Evolutionary conservation across 2,329 filamentous ascomycete genomes (phyloP).

Genomic region (Dactylonectria macrodidyma): DNA sequence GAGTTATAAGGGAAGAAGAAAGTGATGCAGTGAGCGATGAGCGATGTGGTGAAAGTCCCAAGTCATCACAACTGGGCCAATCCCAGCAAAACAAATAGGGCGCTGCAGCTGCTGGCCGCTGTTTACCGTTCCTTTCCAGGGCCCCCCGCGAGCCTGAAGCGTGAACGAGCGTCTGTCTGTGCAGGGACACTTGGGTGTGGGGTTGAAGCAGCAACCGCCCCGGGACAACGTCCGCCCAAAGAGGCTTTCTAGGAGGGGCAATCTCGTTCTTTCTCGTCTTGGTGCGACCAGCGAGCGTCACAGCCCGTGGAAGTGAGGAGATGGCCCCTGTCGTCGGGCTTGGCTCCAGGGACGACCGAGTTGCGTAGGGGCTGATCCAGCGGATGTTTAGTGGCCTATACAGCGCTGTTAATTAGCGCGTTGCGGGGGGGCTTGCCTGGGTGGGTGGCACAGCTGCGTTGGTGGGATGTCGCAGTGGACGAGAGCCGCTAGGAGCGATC

Average conservation of each 20-base stretch:
- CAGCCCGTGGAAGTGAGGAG: constrained; percentile 26
- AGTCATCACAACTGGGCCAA: constrained; percentile 10
- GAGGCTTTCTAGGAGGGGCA: constrained; percentile 23
- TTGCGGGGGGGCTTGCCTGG: background rate
- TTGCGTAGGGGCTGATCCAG: constrained; percentile 8
- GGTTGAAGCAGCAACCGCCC: constrained; percentile 46
- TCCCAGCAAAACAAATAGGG: constrained; percentile 19
- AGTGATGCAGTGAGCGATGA: constrained; percentile 3
- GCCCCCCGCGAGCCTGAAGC: background rate
- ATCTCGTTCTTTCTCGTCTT: constrained; percentile 9
- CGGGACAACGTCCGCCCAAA: constrained; percentile 24
- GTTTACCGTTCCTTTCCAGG: constrained; percentile 13
- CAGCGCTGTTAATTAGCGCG: too few relatives aligned
- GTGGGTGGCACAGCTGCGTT: background rate
- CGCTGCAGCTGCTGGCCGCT: constrained; percentile 13
- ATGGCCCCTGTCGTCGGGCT: constrained; percentile 34
- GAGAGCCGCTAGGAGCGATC: constrained; percentile 23
- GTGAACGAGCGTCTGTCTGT: constrained; percentile 35
- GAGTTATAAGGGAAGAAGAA: constrained; percentile 5
- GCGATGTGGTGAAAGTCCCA: background rate
- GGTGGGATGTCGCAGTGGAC: background rate
- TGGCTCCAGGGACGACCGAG: constrained; percentile 7
- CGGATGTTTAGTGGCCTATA: background rate
- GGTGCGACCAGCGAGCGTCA: constrained; percentile 39
- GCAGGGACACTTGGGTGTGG: constrained; percentile 27